Evolutionary conservation across 2,329 filamentous ascomycete species (phyloP).

Genomic region (Alternaria panax): DNA sequence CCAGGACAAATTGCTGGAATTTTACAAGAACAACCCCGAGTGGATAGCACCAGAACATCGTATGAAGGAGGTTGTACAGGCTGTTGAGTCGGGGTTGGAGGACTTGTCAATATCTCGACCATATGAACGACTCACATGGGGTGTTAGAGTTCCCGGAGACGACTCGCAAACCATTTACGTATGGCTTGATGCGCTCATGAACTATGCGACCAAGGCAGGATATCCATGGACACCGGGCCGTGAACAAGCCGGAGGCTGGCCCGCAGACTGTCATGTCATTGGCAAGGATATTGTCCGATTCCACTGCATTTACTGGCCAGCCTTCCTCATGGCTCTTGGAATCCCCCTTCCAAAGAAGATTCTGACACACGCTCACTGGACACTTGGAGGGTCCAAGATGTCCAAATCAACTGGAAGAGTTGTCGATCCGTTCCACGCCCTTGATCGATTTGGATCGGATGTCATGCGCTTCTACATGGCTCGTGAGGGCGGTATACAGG

Average conservation of each 20-base stretch:
- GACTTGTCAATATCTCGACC: constrained; percentile 92
- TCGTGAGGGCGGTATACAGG: constrained; percentile 75
- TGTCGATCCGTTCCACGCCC: constrained; percentile 90
- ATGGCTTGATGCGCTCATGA: constrained; percentile 95
- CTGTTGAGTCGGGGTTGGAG: constrained; percentile 78
- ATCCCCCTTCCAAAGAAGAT: constrained; percentile 80
- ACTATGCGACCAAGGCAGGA: constrained; percentile 87
- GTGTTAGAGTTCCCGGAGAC: constrained; percentile 86
- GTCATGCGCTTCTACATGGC: constrained; percentile 89
- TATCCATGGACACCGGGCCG: constrained; percentile 79
- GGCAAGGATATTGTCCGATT: constrained; percentile 96
- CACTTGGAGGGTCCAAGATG: constrained; percentile 91
- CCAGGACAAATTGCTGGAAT: constrained; percentile 76
- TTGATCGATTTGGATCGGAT: constrained; percentile 88
- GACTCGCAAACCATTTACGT: constrained; percentile 92
- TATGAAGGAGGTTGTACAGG: constrained; percentile 79
- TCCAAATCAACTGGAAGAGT: constrained; percentile 95
- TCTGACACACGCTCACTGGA: constrained; percentile 94
- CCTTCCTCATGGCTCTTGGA: constrained; percentile 87
- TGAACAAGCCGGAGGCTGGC: constrained; percentile 75
- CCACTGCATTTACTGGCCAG: constrained; percentile 98
- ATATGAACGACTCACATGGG: constrained; percentile 79
- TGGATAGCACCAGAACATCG: constrained; percentile 78
- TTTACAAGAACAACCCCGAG: constrained; percentile 78
- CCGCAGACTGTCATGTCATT: constrained; percentile 88